Conservation (phyloP, 2,329 filamentous ascomycete species). For the Chrysoporthe deuterocubensis region DNA sequence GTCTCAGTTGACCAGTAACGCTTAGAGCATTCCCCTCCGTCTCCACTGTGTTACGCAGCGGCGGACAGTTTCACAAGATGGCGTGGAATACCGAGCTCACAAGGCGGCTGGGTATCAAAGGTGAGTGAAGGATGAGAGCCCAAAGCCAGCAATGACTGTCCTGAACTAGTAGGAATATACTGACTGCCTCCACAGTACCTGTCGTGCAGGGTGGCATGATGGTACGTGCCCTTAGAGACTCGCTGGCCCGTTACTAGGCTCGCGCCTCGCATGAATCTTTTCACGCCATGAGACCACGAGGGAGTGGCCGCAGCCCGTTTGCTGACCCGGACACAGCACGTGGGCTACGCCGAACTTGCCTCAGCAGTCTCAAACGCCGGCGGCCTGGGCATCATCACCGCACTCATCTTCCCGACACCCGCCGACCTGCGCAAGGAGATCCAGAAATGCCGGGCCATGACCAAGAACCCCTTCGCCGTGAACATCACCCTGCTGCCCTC, state of each 20-base stretch:
- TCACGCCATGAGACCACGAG: not conserved
- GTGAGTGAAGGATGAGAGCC: constrained; percentile 14
- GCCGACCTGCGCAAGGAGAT: constrained; percentile 95
- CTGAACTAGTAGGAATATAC: constrained; percentile 16
- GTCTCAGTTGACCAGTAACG: too few relatives aligned
- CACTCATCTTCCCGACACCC: constrained; percentile 89
- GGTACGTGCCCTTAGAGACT: constrained; percentile 32
- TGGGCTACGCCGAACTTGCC: constrained; percentile 79
- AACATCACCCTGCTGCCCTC: constrained; percentile 94
- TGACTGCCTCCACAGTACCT: constrained; percentile 60
- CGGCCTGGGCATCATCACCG: constrained; percentile 80
- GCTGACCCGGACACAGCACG: constrained; percentile 58
- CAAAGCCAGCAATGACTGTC: not conserved
- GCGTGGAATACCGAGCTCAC: constrained; percentile 30
- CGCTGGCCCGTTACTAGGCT: constrained; percentile 15
- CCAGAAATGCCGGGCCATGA: constrained; percentile 79
- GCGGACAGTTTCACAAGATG: constrained; percentile 21
- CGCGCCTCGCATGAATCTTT: not conserved
- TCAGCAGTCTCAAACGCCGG: constrained; percentile 81
- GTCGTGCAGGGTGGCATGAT: constrained; percentile 84
- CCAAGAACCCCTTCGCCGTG: constrained; percentile 81
- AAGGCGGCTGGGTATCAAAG: constrained; percentile 26
- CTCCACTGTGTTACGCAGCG: too few relatives aligned
- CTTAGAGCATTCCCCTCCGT: not conserved
- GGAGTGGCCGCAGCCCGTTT: too few relatives aligned